Conservation (phyloP, 1,284 basidiomycete species). For the Ustilago hordei region DNA sequence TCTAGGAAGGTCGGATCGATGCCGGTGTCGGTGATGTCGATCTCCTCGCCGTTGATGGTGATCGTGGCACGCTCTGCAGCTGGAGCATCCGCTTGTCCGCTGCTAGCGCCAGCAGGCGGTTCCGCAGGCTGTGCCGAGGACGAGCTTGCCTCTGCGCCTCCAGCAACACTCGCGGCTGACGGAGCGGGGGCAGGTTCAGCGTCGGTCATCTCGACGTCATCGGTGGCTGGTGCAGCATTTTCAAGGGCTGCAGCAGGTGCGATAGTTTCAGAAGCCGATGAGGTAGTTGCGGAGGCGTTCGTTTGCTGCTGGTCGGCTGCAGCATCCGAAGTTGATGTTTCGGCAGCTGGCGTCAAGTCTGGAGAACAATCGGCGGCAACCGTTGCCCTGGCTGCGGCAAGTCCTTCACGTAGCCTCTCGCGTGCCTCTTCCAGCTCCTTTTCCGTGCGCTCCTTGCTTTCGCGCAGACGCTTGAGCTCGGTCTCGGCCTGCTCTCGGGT, state of each 20-base stretch:
- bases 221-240: conserved; percentile 15
- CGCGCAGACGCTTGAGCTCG: conserved; percentile 47
- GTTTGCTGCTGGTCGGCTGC: conserved; percentile 21
- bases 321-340: conserved; percentile 39
- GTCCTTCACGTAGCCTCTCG: conserved; percentile 61
- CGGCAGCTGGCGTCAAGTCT: conserved; percentile 69
- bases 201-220: conserved; percentile 64
- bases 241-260: conserved; percentile 15
- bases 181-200: conserved; percentile 21
- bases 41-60: conserved; percentile 85
- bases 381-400: conserved; percentile 66
- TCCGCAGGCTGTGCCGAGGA: conserved; percentile 18
- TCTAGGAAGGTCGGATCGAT: conserved; percentile 98
- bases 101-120: conserved; percentile 5
- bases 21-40: conserved; percentile 98
- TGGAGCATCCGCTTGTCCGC: conserved; percentile 8
- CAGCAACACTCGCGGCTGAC: conserved; percentile 2
- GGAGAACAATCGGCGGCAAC: conserved; percentile 8
- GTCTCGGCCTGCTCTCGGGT: conserved; percentile 64
- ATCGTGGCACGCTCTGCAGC: conserved; percentile 47
- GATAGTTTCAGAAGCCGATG: neutral
- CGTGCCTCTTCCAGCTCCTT: conserved; percentile 61
- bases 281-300: neutral
- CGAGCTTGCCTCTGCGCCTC: conserved; percentile 7
- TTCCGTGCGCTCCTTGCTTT: conserved; percentile 45